Percentiles rank a stretch among this genome's conserved stretches.
phyloP scores from a whole-genome alignment of 768 basidiomycete genomes.

The Neoboletus subvelutipes region DNA sequence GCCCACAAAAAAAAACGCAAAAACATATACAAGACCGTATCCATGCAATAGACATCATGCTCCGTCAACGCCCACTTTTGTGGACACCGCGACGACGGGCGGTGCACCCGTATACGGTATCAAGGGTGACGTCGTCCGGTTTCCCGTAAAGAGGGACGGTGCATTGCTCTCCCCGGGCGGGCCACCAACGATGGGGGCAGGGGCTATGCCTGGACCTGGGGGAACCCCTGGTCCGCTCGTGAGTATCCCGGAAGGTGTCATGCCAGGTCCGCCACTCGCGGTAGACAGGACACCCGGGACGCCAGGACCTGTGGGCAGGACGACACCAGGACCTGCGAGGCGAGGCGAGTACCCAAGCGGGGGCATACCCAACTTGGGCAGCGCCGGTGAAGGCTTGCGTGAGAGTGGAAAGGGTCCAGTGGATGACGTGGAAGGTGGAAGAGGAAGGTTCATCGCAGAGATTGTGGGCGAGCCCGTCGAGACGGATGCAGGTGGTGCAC shows the following conservation, averaged over 20 bases:
- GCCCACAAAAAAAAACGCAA: background rate
- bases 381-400: conserved; percentile 28
- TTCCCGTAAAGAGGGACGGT: conserved; percentile 10
- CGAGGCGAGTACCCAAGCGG: conserved; percentile 29
- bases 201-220: conserved; percentile 28
- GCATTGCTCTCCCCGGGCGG: conserved; percentile 10
- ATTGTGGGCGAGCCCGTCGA: conserved; percentile 20
- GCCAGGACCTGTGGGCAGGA: conserved; percentile 28
- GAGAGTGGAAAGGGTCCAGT: conserved; percentile 19
- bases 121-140: conserved; percentile 26
- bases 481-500: conserved; percentile 26
- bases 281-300: conserved; percentile 27
- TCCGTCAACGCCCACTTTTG: conserved; percentile 23
- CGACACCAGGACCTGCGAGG: conserved; percentile 31
- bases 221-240: conserved; percentile 32
- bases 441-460: conserved; percentile 14
- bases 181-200: conserved; percentile 14
- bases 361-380: conserved; percentile 30
- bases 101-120: conserved; percentile 19
- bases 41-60: conserved; percentile 1
- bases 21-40: background rate
- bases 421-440: conserved; percentile 17
- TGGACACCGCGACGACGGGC: background rate
- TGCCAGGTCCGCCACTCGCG: conserved; percentile 15
- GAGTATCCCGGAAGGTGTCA: conserved; percentile 26